These are phyloP conservation scores for Aspergillus sp. DNA, from an alignment of 2,329 filamentous ascomycete genomes.

Conservation along the genomic window DNA sequence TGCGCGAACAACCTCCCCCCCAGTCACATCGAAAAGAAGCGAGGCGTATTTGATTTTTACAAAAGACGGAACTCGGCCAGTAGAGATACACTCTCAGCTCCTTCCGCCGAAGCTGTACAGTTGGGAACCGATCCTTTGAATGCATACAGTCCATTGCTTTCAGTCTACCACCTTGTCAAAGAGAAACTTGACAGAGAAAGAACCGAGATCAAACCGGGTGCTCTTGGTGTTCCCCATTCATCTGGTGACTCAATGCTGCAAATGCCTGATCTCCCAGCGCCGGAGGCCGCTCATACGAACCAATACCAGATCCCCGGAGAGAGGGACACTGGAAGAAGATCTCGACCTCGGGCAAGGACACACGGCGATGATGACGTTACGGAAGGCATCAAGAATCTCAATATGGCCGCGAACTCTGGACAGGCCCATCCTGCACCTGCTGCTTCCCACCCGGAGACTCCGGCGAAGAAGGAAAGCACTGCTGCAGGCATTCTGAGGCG, in stretches of 20 bases:
- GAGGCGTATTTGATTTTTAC: slow-evolving; percentile 95
- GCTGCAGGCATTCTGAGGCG: slow-evolving; percentile 79
- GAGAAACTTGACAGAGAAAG: slow-evolving; percentile 86
- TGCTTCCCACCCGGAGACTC: slow-evolving; percentile 56
- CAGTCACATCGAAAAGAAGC: slow-evolving; percentile 67
- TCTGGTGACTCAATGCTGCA: slow-evolving; percentile 55
- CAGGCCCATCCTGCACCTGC: slow-evolving; percentile 46
- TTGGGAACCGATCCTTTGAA: slow-evolving; percentile 84
- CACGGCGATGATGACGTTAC: slow-evolving; percentile 90
- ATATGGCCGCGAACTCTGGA: slow-evolving; percentile 47
- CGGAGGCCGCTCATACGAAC: slow-evolving; percentile 86
- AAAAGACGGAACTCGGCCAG: slow-evolving; percentile 89
- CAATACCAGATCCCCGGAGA: slow-evolving; percentile 87
- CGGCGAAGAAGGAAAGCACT: slow-evolving; percentile 77
- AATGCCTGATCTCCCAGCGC: slow-evolving; percentile 72
- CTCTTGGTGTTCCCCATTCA: slow-evolving; percentile 52
- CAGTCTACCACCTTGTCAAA: slow-evolving; percentile 91
- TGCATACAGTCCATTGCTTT: slow-evolving; percentile 86
- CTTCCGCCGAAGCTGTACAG: slow-evolving; percentile 81
- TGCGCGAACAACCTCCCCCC: slow-evolving; percentile 60
- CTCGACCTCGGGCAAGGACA: slow-evolving; percentile 79
- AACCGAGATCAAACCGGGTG: slow-evolving; percentile 55
- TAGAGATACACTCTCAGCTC: slow-evolving; percentile 75
- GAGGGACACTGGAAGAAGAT: slow-evolving; percentile 76
- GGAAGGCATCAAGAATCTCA: slow-evolving; percentile 65